These are phyloP conservation scores for Russula abietina DNA, from an alignment of 768 basidiomycete species.

Conservation along the genomic window DNA sequence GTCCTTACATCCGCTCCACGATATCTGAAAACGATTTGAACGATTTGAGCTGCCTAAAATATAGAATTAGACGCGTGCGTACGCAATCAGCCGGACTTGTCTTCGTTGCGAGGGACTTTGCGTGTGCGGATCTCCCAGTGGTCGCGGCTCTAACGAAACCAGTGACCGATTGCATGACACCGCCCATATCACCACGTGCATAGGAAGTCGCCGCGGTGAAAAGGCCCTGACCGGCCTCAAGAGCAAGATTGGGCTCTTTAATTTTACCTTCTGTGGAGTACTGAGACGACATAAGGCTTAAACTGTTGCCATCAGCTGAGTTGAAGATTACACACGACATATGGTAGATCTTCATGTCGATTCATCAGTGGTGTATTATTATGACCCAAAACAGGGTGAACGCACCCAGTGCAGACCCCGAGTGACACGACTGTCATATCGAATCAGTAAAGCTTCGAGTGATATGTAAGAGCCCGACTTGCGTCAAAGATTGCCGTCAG, in stretches of 20 bases:
- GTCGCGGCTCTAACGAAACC: conserved; percentile 71
- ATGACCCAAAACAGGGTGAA: background rate
- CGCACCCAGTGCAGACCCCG: conserved; percentile 41
- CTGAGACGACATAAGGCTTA: conserved; percentile 31
- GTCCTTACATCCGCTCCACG: conserved; percentile 82
- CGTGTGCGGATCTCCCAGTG: conserved; percentile 56
- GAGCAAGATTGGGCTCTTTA: conserved; percentile 86
- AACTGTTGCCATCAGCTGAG: background rate
- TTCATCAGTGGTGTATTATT: background rate
- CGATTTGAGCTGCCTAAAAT: background rate
- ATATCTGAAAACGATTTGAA: conserved; percentile 47
- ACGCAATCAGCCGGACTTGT: conserved; percentile 90
- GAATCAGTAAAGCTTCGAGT: conserved; percentile 14
- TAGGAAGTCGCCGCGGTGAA: conserved; percentile 75
- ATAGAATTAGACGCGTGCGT: conserved; percentile 31
- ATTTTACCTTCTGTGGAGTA: conserved; percentile 95
- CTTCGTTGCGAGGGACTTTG: conserved; percentile 46
- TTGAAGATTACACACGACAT: conserved; percentile 26
- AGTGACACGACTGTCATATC: conserved; percentile 39
- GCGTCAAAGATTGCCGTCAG: conserved; percentile 57
- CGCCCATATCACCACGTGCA: conserved; percentile 71
- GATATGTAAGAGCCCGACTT: conserved; percentile 26
- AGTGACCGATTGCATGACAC: conserved; percentile 67
- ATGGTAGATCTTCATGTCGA: conserved; percentile 33
- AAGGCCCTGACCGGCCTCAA: conserved; percentile 83